A percentile compares a stretch with the other conserved stretches of the same genome.
Evolutionary conservation across 1,284 basidiomycete genomes (phyloP).

Genomic region (Ustilago vetiveriae): DNA sequence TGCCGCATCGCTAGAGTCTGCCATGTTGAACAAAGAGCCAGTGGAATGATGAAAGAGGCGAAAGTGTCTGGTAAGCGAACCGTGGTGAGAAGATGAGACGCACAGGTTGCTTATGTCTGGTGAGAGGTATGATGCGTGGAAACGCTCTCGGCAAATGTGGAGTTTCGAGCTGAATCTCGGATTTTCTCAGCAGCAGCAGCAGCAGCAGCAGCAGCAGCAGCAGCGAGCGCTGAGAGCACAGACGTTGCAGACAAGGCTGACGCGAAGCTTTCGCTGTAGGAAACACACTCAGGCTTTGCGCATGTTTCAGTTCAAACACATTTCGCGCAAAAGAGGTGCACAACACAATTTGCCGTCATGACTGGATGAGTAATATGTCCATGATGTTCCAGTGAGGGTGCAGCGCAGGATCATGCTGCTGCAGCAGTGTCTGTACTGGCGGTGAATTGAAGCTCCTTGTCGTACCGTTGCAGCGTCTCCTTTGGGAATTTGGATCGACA

Average conservation of each 20-base stretch:
- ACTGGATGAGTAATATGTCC: too few species aligned
- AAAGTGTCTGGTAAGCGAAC: too few species aligned
- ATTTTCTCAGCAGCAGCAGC: constrained; percentile 12
- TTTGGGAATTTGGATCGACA: constrained; percentile 43
- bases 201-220: constrained; percentile 23
- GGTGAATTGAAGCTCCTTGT: constrained; percentile 29
- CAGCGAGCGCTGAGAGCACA: too few species aligned
- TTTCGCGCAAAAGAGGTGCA: constrained; percentile 29
- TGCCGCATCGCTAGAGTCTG: constrained; percentile 36
- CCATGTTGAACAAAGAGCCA: constrained; percentile 19
- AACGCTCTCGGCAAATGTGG: not conserved
- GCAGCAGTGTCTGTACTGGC: not conserved
- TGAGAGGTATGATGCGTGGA: not conserved
- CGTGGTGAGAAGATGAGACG: not conserved
- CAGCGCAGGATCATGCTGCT: not conserved
- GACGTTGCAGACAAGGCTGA: too few species aligned
- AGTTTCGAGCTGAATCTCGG: not conserved
- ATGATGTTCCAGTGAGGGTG: too few species aligned
- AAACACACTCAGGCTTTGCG: too few species aligned
- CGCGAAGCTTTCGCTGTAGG: too few species aligned
- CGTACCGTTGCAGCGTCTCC: constrained; percentile 28
- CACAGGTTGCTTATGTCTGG: too few species aligned
- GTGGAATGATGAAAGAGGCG: too few species aligned
- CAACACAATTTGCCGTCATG: too few species aligned
- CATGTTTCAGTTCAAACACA: too few species aligned